Conservation (phyloP, 2,329 filamentous ascomycete genomes). For the Arthrobotrys conoides region DNA sequence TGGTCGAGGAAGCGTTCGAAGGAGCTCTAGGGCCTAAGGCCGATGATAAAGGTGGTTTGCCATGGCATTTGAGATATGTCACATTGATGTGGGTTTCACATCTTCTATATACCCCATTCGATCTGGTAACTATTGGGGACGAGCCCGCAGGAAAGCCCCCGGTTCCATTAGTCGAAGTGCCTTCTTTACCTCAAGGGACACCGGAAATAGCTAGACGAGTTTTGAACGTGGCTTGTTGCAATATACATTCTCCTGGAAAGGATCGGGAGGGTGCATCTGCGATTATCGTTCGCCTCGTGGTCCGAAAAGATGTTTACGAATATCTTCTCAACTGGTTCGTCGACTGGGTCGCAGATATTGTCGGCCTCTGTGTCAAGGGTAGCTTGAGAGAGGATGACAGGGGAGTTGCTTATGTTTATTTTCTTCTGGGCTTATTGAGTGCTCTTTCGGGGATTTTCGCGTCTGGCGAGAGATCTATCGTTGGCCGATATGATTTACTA, state of each 20-base stretch:
- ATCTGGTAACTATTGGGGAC: slow-evolving; percentile 84
- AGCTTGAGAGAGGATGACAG: slow-evolving; percentile 48
- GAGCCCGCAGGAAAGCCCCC: slow-evolving; percentile 63
- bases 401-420: slow-evolving; percentile 60
- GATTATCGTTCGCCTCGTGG: slow-evolving; percentile 83
- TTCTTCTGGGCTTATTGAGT: slow-evolving; percentile 62
- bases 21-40: slow-evolving; percentile 67
- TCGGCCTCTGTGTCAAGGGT: slow-evolving; percentile 43
- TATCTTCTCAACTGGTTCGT: slow-evolving; percentile 77
- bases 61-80: slow-evolving; percentile 91
- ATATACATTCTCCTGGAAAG: slow-evolving; percentile 82
- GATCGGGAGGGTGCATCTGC: slow-evolving; percentile 89
- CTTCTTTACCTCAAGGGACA: slow-evolving; percentile 23
- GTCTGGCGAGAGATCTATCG: slow-evolving; percentile 60
- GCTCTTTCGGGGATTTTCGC: slow-evolving; percentile 63
- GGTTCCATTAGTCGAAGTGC: slow-evolving; percentile 21
- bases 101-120: slow-evolving; percentile 87
- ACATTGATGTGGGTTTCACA: slow-evolving; percentile 90
- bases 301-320: slow-evolving; percentile 88
- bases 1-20: slow-evolving; percentile 26
- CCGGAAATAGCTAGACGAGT: slow-evolving; percentile 51
- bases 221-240: slow-evolving; percentile 65
- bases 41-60: slow-evolving; percentile 58
- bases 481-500: slow-evolving; percentile 28
- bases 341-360: slow-evolving; percentile 37